Evolutionary conservation across 2,329 filamentous ascomycete genomes (phyloP).

Genomic region (Rutstroemia sydowiana): DNA sequence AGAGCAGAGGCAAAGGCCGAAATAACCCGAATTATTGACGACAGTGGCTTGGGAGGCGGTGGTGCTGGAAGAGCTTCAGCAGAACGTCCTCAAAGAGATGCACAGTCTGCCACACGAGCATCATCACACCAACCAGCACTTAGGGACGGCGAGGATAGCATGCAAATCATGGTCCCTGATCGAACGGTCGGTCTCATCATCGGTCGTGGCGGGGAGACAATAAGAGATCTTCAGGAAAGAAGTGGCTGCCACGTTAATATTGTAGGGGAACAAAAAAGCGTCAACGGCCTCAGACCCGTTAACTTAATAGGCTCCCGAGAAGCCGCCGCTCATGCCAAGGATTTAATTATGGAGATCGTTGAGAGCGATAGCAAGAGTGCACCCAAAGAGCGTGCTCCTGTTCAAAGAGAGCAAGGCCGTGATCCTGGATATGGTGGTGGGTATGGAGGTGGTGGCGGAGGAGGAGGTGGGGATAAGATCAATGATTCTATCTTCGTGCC

Average conservation of each 20-base stretch:
- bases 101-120: constrained; percentile 22
- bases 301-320: constrained; percentile 77
- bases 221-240: constrained; percentile 82
- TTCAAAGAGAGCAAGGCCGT: constrained; percentile 39
- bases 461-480: constrained; percentile 54
- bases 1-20: constrained; percentile 73
- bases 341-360: constrained; percentile 87
- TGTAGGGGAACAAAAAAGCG: constrained; percentile 84
- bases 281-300: constrained; percentile 82
- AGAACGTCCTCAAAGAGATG: constrained; percentile 31
- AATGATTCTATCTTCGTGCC: constrained; percentile 81
- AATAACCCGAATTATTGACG: constrained; percentile 82
- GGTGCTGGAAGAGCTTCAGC: constrained; percentile 40
- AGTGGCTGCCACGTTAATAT: constrained; percentile 96
- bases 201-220: constrained; percentile 87
- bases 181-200: constrained; percentile 90
- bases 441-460: constrained; percentile 34
- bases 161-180: constrained; percentile 93
- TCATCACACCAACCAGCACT: constrained; percentile 41
- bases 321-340: constrained; percentile 71
- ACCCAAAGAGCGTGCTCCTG: constrained; percentile 28
- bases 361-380: constrained; percentile 70
- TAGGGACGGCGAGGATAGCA: constrained; percentile 74
- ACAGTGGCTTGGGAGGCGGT: constrained; percentile 56
- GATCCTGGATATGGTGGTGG: constrained; percentile 36